These are phyloP conservation scores for Coniochaeta hoffmannii DNA, from an alignment of 2,329 filamentous ascomycete species.

Conservation along the genomic window DNA sequence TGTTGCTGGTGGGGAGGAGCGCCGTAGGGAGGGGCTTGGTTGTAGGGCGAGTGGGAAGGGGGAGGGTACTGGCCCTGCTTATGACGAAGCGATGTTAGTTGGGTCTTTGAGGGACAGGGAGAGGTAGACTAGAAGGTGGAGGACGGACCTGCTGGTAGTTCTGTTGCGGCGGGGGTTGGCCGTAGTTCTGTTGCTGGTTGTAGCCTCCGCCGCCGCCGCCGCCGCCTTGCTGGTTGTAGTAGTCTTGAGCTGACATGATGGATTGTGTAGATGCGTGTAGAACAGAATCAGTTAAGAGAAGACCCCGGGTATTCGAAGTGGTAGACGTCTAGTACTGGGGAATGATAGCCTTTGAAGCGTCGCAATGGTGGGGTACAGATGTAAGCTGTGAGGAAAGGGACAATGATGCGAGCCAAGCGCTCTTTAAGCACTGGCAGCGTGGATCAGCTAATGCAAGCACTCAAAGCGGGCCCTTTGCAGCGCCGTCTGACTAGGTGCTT, in stretches of 20 bases:
- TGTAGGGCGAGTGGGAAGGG: not conserved
- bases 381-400: not conserved
- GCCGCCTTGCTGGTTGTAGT: constrained; percentile 7
- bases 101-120: not conserved
- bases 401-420: not conserved
- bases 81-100: not conserved
- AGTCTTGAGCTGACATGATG: constrained; percentile 9
- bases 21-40: not conserved
- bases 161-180: not conserved
- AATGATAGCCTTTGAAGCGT: not conserved
- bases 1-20: constrained; percentile 6
- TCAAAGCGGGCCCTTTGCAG: not conserved
- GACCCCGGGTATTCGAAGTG: not conserved
- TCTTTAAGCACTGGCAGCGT: not conserved
- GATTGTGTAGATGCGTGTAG: not conserved
- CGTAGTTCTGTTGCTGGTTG: constrained; percentile 6
- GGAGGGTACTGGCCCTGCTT: not conserved
- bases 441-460: not conserved
- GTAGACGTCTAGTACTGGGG: too few relatives aligned
- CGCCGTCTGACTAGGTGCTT: not conserved
- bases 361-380: not conserved
- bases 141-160: constrained; percentile 3
- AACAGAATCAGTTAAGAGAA: not conserved
- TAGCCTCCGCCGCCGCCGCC: not conserved
- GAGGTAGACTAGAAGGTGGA: too few relatives aligned